A percentile compares a stretch with the other conserved stretches of the same genome.
phyloP scores from a whole-genome alignment of 148 eudicot species.

The Arbutus unedo region DNA sequence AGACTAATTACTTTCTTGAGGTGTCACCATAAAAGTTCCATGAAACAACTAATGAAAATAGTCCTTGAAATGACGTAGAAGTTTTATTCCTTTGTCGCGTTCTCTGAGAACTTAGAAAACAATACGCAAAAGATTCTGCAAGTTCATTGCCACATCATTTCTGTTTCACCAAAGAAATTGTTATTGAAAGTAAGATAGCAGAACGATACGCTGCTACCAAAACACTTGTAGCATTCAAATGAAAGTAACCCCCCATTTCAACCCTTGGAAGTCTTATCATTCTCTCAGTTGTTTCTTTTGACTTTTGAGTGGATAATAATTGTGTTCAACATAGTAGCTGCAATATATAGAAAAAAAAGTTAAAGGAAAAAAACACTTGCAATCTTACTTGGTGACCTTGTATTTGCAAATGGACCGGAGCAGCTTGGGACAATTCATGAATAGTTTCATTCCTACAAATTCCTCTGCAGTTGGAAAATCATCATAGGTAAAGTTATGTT shows the following conservation, averaged over 20 bases:
- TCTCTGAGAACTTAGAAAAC: background rate
- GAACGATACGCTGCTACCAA: background rate
- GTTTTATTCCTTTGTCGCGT: background rate
- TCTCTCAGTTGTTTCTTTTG: no score
- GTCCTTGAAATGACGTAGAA: background rate
- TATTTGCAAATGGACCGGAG: background rate
- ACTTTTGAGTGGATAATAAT: background rate
- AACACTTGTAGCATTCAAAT: background rate
- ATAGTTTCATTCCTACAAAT: background rate
- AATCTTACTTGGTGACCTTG: slow-evolving; percentile 4
- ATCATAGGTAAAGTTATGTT: background rate
- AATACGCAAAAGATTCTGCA: background rate
- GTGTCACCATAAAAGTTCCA: background rate
- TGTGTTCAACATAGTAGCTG: background rate
- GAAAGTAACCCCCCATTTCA: background rate
- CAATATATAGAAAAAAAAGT: background rate
- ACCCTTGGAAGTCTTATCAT: no score
- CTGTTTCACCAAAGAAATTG: background rate
- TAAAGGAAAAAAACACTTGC: background rate
- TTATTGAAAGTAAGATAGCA: no score
- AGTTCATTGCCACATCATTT: background rate
- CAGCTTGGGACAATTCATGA: background rate
- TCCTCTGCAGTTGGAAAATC: background rate
- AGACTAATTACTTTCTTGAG: no score
- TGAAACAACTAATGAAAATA: background rate